phyloP scores from a whole-genome alignment of 2,329 filamentous ascomycete genomes.

The Sporothrix euskadiensis region DNA sequence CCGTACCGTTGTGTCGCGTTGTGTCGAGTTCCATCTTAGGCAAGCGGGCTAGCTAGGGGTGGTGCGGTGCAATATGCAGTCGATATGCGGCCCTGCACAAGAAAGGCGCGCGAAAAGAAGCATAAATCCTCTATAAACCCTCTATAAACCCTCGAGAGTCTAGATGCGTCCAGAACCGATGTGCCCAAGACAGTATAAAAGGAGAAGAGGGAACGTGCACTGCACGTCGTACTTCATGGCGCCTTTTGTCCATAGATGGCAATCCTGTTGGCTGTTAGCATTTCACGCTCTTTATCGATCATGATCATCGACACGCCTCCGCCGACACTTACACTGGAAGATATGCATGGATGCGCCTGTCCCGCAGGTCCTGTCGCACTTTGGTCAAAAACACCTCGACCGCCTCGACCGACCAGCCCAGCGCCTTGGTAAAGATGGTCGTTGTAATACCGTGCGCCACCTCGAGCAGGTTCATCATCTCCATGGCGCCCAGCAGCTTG shows the following conservation, averaged over 20 bases:
- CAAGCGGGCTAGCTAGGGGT: no score
- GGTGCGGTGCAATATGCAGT: no score
- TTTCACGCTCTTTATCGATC: background rate
- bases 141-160: no score
- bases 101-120: background rate
- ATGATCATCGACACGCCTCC: background rate
- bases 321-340: slow-evolving; percentile 24
- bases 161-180: background rate
- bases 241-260: slow-evolving; percentile 23
- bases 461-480: slow-evolving; percentile 41
- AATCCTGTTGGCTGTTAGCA: slow-evolving; percentile 10
- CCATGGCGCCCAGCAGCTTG: slow-evolving; percentile 42
- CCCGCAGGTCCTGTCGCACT: slow-evolving; percentile 38
- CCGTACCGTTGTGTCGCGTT: no score
- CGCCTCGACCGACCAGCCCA: slow-evolving; percentile 39
- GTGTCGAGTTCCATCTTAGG: no score
- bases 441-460: slow-evolving; percentile 40
- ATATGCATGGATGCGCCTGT: slow-evolving; percentile 40
- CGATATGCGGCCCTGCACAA: background rate
- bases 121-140: no score
- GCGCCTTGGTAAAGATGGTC: slow-evolving; percentile 38
- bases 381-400: slow-evolving; percentile 39
- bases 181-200: no score
- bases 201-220: no score
- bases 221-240: background rate